These are phyloP conservation scores for Cenchrus fungigraminus DNA, from an alignment of 176 grass and related monocot species.

Conservation along the genomic window DNA sequence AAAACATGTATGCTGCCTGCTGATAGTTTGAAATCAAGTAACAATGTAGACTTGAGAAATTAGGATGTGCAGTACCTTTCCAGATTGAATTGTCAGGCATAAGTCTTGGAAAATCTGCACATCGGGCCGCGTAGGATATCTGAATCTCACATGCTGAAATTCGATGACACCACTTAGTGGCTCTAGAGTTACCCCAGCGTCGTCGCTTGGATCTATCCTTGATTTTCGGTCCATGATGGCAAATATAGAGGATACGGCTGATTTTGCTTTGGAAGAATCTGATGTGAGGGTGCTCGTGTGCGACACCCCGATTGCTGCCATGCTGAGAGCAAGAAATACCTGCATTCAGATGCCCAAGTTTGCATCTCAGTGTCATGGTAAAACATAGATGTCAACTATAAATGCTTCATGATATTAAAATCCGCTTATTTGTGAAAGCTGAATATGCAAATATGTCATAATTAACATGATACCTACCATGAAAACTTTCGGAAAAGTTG, in stretches of 20 bases:
- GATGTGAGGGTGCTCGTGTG: slow-evolving; percentile 76
- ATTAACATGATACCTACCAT: slow-evolving; percentile 47
- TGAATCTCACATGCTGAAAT: slow-evolving; percentile 77
- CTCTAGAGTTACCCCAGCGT: slow-evolving; percentile 55
- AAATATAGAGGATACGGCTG: slow-evolving; percentile 77
- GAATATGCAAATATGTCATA: not conserved
- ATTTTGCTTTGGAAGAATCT: slow-evolving; percentile 78
- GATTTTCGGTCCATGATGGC: slow-evolving; percentile 72
- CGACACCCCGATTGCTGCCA: slow-evolving; percentile 81
- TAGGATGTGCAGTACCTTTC: slow-evolving; percentile 56
- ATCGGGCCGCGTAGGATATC: slow-evolving; percentile 70
- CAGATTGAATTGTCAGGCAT: slow-evolving; percentile 67
- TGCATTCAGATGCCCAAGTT: slow-evolving; percentile 26
- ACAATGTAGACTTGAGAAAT: not conserved
- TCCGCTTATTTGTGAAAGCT: not conserved
- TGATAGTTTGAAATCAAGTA: not conserved
- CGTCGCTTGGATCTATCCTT: slow-evolving; percentile 74
- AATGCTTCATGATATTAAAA: not conserved
- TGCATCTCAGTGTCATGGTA: not conserved
- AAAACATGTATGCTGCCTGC: not conserved
- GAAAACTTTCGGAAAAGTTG: slow-evolving; percentile 70
- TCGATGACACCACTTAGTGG: slow-evolving; percentile 68
- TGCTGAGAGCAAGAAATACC: slow-evolving; percentile 83
- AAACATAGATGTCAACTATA: not conserved
- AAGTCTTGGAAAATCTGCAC: slow-evolving; percentile 81